These are phyloP conservation scores for Hypoxylon sp. DNA, from an alignment of 2,329 filamentous ascomycete genomes.

Conservation along the genomic window DNA sequence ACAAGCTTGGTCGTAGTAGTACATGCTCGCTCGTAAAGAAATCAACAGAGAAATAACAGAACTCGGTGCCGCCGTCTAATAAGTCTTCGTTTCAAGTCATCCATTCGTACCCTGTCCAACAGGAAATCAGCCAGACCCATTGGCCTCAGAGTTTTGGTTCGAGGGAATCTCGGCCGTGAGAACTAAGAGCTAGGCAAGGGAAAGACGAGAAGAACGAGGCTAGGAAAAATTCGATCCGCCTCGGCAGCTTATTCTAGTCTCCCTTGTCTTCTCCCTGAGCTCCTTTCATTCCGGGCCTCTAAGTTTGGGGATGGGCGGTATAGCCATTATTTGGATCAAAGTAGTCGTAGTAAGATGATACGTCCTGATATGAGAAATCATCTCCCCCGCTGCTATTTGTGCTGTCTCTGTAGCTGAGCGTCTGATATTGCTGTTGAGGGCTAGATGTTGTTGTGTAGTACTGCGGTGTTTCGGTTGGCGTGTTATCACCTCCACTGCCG, in stretches of 20 bases:
- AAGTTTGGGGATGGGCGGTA: constrained; percentile 37
- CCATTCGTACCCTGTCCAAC: constrained; percentile 33
- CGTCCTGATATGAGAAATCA: constrained; percentile 45
- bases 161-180: constrained; percentile 2
- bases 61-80: constrained; percentile 20
- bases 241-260: not conserved
- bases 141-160: constrained; percentile 14
- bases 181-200: not conserved
- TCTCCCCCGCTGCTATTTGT: constrained; percentile 46
- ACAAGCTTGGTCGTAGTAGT: constrained; percentile 7
- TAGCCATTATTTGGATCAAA: constrained; percentile 40
- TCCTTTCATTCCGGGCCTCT: not conserved
- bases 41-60: constrained; percentile 8
- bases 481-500: constrained; percentile 40
- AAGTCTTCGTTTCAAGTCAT: constrained; percentile 18
- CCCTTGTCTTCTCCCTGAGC: not conserved
- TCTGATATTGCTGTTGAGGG: constrained; percentile 52
- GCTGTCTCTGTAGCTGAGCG: constrained; percentile 34
- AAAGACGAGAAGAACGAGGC: constrained; percentile 1
- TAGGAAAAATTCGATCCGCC: not conserved
- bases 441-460: constrained; percentile 30
- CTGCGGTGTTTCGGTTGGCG: constrained; percentile 15
- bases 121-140: constrained; percentile 10
- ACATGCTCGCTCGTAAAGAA: constrained; percentile 15
- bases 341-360: constrained; percentile 46